Evolutionary conservation across 495 filamentous ascomycete genomes (phyloP).

Genomic region (Opeltia flavorubescens): DNA sequence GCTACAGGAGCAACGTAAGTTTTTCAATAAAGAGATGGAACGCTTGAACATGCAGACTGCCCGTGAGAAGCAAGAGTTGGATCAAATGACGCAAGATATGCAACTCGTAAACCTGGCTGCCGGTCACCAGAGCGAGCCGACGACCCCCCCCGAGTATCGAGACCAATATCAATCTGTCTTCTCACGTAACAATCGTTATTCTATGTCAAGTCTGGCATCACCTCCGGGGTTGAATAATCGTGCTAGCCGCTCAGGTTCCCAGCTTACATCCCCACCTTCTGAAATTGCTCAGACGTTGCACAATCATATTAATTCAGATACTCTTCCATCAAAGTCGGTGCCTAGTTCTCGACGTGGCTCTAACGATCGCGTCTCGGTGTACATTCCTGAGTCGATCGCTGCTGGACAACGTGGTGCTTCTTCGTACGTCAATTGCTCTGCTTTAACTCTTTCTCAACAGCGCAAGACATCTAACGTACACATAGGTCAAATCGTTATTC

Average conservation of each 20-base stretch:
- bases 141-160: slow-evolving; percentile 88
- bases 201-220: slow-evolving; percentile 66
- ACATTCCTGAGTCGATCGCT: slow-evolving; percentile 32
- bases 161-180: slow-evolving; percentile 63
- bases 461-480: neutral
- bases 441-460: neutral
- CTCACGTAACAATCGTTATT: slow-evolving; percentile 68
- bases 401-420: slow-evolving; percentile 53
- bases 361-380: slow-evolving; percentile 11
- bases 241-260: slow-evolving; percentile 57
- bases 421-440: slow-evolving; percentile 38
- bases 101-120: slow-evolving; percentile 38
- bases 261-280: slow-evolving; percentile 46
- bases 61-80: slow-evolving; percentile 66
- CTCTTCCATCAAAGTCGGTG: slow-evolving; percentile 64
- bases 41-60: slow-evolving; percentile 70
- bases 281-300: slow-evolving; percentile 37
- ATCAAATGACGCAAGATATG: slow-evolving; percentile 65
- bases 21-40: slow-evolving; percentile 79
- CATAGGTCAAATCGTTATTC: slow-evolving; percentile 70
- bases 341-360: slow-evolving; percentile 60
- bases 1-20: slow-evolving; percentile 68
- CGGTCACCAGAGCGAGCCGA: slow-evolving; percentile 80
- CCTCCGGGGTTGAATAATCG: slow-evolving; percentile 64
- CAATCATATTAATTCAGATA: slow-evolving; percentile 33